Percentiles rank a stretch among this genome's conserved stretches.
Evolutionary conservation across 2,329 filamentous ascomycete species (phyloP).

Genomic region (Lithohypha guttulata): DNA sequence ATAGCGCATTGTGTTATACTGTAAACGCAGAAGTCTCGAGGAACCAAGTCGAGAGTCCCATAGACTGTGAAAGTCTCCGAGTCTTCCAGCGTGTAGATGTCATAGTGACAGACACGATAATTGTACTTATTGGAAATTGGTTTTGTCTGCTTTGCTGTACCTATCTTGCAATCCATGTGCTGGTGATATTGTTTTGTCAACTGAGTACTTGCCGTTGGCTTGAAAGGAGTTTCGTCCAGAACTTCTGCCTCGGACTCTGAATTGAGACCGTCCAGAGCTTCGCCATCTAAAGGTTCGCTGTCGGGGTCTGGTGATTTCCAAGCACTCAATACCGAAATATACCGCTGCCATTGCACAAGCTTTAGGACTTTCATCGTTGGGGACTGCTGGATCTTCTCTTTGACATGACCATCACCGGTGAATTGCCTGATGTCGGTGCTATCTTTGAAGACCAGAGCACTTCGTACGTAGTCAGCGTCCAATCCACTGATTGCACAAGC

Average conservation of each 20-base stretch:
- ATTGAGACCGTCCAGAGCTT: too few species aligned
- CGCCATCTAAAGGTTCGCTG: too few species aligned
- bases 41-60: constrained; percentile 10
- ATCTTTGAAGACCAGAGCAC: constrained; percentile 26
- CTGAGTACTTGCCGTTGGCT: neutral
- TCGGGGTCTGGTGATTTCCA: constrained; percentile 2
- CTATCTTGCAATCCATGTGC: constrained; percentile 1
- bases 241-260: constrained; percentile 5
- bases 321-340: neutral
- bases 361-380: constrained; percentile 14
- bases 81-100: constrained; percentile 10
- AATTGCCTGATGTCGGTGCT: constrained; percentile 25
- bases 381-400: constrained; percentile 11
- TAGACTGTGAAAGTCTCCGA: constrained; percentile 13
- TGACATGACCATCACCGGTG: constrained; percentile 5
- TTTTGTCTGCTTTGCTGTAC: neutral
- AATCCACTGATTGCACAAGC: constrained; percentile 26
- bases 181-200: neutral
- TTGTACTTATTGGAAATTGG: neutral
- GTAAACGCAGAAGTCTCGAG: constrained; percentile 14
- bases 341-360: constrained; percentile 4
- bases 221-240: neutral
- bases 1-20: constrained; percentile 14
- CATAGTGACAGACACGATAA: constrained; percentile 4
- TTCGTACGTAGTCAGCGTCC: constrained; percentile 13